A percentile compares a stretch with the other conserved stretches of the same genome.
Conservation (phyloP, 345 rosid genomes). For the Eucalyptus regnans region DNA sequence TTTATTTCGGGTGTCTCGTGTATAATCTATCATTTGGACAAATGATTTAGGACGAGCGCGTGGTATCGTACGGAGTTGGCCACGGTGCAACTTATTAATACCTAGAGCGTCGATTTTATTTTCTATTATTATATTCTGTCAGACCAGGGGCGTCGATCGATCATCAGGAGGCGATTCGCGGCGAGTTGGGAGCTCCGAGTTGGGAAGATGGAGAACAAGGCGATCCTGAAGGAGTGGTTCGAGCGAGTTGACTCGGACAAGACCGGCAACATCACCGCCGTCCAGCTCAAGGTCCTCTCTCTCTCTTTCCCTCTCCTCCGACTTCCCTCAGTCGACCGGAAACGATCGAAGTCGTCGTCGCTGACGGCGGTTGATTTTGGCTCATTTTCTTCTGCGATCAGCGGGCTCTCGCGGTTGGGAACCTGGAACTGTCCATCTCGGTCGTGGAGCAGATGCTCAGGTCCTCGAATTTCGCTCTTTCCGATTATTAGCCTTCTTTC, state of each 20-base stretch:
- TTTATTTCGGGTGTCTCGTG: neutral
- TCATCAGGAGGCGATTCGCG: neutral
- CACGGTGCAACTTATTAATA: too few relatives aligned
- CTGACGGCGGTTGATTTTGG: neutral
- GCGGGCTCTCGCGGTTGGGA: constrained; percentile 49
- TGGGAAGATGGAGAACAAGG: constrained; percentile 28
- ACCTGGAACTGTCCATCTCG: constrained; percentile 41
- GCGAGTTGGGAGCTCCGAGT: neutral
- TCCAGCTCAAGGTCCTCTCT: constrained; percentile 43
- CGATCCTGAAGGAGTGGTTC: constrained; percentile 50
- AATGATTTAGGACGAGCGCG: neutral
- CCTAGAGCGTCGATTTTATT: neutral
- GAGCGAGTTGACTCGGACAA: constrained; percentile 64
- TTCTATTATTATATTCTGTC: neutral
- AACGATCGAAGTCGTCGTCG: neutral
- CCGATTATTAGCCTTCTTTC: neutral
- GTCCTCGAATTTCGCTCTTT: neutral
- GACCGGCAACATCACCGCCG: constrained; percentile 43
- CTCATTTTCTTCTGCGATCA: neutral
- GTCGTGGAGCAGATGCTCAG: constrained; percentile 70
- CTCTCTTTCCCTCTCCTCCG: too few relatives aligned
- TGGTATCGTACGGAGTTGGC: neutral
- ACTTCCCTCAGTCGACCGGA: neutral
- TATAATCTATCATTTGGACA: neutral
- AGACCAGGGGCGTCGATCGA: neutral